Percentiles rank a stretch among this genome's conserved stretches.
phyloP scores from a whole-genome alignment of 2,329 filamentous ascomycete genomes.

The Aspergillus intermedius region DNA sequence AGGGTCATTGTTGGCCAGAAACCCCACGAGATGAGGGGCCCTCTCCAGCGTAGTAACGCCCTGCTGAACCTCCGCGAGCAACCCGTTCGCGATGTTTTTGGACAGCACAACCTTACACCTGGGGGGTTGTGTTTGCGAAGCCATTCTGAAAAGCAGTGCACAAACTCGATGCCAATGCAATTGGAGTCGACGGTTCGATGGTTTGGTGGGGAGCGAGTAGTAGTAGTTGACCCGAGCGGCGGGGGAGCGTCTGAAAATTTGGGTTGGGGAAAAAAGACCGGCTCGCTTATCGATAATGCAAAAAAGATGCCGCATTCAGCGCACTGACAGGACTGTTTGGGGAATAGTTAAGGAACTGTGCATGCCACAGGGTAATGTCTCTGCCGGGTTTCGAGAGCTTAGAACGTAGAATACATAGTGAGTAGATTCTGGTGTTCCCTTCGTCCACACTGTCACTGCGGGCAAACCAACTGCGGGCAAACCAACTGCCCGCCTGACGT shows the following conservation, averaged over 20 bases:
- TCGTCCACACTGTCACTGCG: no score
- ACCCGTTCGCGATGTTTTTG: constrained; percentile 73
- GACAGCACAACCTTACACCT: constrained; percentile 91
- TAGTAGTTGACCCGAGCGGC: background rate
- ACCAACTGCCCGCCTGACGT: no score
- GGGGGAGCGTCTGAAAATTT: constrained; percentile 13
- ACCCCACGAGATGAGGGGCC: constrained; percentile 76
- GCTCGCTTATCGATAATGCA: constrained; percentile 35
- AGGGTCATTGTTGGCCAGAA: constrained; percentile 86
- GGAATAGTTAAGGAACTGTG: background rate
- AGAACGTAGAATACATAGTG: background rate
- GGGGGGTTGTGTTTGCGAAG: constrained; percentile 20
- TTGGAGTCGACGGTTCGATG: no score
- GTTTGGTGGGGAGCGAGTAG: constrained; percentile 6
- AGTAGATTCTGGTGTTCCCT: no score
- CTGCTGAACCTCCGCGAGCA: constrained; percentile 71
- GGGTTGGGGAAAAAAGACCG: constrained; percentile 20
- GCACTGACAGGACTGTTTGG: background rate
- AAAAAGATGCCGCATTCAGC: constrained; percentile 27
- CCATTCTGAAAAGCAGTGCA: constrained; percentile 17
- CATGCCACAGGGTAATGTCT: background rate
- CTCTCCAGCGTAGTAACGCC: constrained; percentile 66
- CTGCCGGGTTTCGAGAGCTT: background rate
- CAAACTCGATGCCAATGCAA: no score
- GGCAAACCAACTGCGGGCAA: no score